Evolutionary conservation across 768 basidiomycete species (phyloP).

Genomic region (Tulasnella sp.): DNA sequence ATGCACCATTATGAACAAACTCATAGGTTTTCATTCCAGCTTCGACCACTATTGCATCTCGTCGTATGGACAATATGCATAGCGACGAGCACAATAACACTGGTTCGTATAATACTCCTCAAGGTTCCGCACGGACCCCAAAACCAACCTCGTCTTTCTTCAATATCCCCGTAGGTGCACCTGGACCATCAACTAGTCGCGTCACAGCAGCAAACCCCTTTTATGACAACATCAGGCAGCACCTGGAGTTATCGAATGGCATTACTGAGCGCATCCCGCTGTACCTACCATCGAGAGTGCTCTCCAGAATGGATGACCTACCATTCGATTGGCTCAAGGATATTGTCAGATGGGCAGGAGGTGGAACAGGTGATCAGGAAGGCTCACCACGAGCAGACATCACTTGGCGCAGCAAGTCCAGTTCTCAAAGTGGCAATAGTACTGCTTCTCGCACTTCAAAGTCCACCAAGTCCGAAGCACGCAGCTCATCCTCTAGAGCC

Average conservation of each 20-base stretch:
- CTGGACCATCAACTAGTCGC: conserved; percentile 21
- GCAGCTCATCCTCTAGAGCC: too few relatives aligned
- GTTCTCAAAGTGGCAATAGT: too few relatives aligned
- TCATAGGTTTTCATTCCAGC: conserved; percentile 15
- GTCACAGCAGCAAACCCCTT: conserved; percentile 66
- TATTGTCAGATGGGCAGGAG: conserved; percentile 35
- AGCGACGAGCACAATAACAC: too few relatives aligned
- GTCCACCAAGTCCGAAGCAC: too few relatives aligned
- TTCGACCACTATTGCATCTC: conserved; percentile 9
- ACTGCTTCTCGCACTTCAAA: too few relatives aligned
- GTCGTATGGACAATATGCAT: background rate
- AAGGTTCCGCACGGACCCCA: too few relatives aligned
- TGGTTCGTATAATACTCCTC: too few relatives aligned
- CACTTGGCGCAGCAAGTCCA: too few relatives aligned
- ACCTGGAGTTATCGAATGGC: conserved; percentile 57
- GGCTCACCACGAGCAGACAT: too few relatives aligned
- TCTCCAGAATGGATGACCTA: conserved; percentile 51
- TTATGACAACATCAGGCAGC: conserved; percentile 87
- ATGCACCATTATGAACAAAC: background rate
- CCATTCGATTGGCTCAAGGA: conserved; percentile 69
- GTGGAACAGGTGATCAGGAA: too few relatives aligned
- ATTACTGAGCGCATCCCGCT: conserved; percentile 73
- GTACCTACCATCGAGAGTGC: conserved; percentile 33
- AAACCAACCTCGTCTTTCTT: background rate
- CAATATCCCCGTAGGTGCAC: background rate